These are phyloP conservation scores for Sphagnum magellanicum DNA, from an alignment of 228 moss, liverwort and hornwort species.

Conservation along the genomic window DNA sequence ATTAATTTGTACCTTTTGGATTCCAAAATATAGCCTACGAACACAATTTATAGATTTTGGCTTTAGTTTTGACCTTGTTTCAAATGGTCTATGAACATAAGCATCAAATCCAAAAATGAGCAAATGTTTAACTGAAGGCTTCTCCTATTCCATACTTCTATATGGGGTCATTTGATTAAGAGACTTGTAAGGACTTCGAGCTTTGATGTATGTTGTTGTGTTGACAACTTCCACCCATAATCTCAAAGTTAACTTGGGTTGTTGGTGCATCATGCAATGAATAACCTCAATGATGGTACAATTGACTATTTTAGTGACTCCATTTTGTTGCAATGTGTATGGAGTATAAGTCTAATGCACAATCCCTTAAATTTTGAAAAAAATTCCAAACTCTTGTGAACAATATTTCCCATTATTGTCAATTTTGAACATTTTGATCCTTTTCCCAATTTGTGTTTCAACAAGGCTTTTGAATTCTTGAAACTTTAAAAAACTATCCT, in stretches of 20 bases:
- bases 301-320: conserved; percentile 7
- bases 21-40: not conserved
- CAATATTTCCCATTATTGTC: conserved; percentile 6
- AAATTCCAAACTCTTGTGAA: conserved; percentile 1
- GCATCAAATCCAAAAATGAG: not conserved
- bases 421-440: conserved; percentile 1
- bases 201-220: not conserved
- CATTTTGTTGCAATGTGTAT: conserved; percentile 6
- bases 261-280: not conserved
- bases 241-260: not conserved
- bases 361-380: not conserved
- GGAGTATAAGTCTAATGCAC: not conserved
- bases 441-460: conserved; percentile 7
- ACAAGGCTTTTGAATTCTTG: conserved; percentile 5
- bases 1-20: not conserved
- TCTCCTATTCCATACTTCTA: not conserved
- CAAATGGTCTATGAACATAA: not conserved
- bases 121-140: not conserved
- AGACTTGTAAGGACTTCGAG: not conserved
- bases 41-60: not conserved
- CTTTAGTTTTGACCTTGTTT: not conserved
- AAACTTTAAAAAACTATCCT: conserved; percentile 5
- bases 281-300: not conserved
- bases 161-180: not conserved
- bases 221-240: conserved; percentile 4